Evolutionary conservation across 1,284 basidiomycete genomes (phyloP), one percentile per base, ranked within the genome.

Genomic region (Cryptococcus sp.): DNA sequence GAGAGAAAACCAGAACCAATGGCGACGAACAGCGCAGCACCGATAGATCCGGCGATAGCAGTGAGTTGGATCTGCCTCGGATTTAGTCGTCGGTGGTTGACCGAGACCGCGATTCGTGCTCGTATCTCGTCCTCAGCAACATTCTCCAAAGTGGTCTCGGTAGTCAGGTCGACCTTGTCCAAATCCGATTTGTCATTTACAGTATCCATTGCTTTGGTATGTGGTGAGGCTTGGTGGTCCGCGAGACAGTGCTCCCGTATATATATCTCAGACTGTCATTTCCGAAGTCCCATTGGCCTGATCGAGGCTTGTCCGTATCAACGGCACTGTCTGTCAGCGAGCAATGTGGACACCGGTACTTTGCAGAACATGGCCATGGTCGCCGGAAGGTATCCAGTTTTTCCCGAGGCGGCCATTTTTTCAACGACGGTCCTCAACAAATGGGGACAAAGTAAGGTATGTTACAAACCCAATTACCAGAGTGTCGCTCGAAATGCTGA

Each of bases 1-100:
- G 45, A 41, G 23, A 56, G 58, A 21, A 66, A 49, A 13, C 57
- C 52, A 2, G 22, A 42, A 5, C 62, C 64, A 45, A 64, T 66
- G 23, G 51, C 44, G 18, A 64, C 54, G 48, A 66, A 66, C 14
- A 66, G 39, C 2, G 54, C 58, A 1, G 56, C 28, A n/a, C 62
- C 62, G 48, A 66, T 53, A 13, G 56, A 50, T 18, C 60, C 61
- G 4, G 53, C 48, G 47, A 66, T 64, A 39, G 62, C 59, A 13
- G 61, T 59, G 11, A 66, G 50, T 49, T 64, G 62, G 21, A 66
- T 34, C 43, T 66, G 62, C 14, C 64, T 52, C 54, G 59, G 55
- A 9, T 49, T 47, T n/a, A 63, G 57, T 25, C 60, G 59, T 54
- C 44, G 44, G 43, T 60, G 58, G 46, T 55, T 60, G 24, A 55